phyloP scores from a whole-genome alignment of 2,329 filamentous ascomycete genomes.

The Xylariomycetidae sp. region DNA sequence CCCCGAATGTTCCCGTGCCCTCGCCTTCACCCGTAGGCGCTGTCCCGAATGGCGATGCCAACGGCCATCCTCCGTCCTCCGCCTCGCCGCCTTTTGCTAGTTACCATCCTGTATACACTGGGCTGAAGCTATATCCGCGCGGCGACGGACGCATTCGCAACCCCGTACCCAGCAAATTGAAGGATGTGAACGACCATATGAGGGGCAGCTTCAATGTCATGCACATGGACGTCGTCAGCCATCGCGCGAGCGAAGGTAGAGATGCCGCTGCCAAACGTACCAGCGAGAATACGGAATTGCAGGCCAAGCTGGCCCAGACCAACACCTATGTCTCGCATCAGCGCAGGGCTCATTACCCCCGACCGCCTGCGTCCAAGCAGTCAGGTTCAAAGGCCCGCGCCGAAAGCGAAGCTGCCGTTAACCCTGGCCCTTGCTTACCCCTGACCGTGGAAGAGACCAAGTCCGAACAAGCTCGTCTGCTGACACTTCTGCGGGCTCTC shows the following conservation, averaged over 20 bases:
- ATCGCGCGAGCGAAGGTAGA: conserved; percentile 40
- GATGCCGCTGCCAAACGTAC: conserved; percentile 53
- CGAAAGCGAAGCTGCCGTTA: not conserved
- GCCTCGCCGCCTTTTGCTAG: conserved; percentile 13
- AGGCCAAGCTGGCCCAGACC: conserved; percentile 49
- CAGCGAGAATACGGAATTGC: conserved; percentile 55
- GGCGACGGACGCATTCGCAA: conserved; percentile 50
- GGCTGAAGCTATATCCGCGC: conserved; percentile 25
- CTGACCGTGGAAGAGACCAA: conserved; percentile 46
- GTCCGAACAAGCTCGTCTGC: conserved; percentile 52
- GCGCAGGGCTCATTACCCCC: conserved; percentile 31
- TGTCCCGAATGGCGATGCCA: conserved; percentile 16
- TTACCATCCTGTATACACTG: conserved; percentile 15
- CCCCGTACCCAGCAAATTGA: conserved; percentile 56
- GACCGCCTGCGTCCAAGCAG: conserved; percentile 22
- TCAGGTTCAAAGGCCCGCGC: conserved; percentile 12
- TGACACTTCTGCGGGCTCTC: conserved; percentile 50
- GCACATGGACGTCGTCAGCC: conserved; percentile 48
- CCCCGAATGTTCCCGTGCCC: conserved; percentile 14
- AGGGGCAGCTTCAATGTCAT: conserved; percentile 59
- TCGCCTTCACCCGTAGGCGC: conserved; percentile 14
- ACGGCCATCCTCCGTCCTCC: conserved; percentile 11
- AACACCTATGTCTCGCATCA: conserved; percentile 47
- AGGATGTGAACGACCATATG: conserved; percentile 49
- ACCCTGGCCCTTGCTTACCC: conserved; percentile 17